Percentiles rank a stretch among this genome's conserved stretches.
Conservation (phyloP, 2,329 filamentous ascomycete genomes). For the Capronia epimyces region DNA sequence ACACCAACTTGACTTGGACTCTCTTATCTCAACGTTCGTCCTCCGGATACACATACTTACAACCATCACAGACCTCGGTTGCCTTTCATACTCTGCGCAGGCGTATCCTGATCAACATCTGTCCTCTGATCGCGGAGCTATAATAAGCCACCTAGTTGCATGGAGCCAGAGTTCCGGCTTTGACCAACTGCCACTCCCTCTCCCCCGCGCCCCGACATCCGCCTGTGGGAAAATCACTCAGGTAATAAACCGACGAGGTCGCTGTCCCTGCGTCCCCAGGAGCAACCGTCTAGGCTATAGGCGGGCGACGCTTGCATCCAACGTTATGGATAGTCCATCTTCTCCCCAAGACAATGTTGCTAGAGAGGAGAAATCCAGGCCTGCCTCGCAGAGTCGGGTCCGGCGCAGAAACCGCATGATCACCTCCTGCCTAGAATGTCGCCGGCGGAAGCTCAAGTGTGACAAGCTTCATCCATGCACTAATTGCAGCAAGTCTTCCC, state of each 20-base stretch:
- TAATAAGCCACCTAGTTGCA: too few relatives aligned
- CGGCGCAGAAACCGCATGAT: conserved; percentile 61
- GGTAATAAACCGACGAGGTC: background rate
- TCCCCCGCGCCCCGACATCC: background rate
- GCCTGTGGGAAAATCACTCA: background rate
- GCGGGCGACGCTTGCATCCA: background rate
- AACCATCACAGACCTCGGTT: too few relatives aligned
- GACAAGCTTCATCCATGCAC: conserved; percentile 67
- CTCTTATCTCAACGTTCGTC: too few relatives aligned
- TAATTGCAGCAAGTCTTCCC: conserved; percentile 51
- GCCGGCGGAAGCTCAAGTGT: conserved; percentile 72
- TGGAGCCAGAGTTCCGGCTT: too few relatives aligned
- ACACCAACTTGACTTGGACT: too few relatives aligned
- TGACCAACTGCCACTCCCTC: background rate
- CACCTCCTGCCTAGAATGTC: conserved; percentile 64
- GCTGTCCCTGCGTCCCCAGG: background rate
- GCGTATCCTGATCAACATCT: too few relatives aligned
- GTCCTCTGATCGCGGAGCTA: too few relatives aligned
- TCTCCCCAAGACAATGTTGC: conserved; percentile 1
- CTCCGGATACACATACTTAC: too few relatives aligned
- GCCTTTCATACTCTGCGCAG: too few relatives aligned
- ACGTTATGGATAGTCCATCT: background rate
- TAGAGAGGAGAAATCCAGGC: conserved; percentile 11
- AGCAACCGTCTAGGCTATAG: background rate
- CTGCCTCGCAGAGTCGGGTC: conserved; percentile 34